Evolutionary conservation across 2,329 filamentous ascomycete genomes (phyloP), one percentile per base, ranked within the genome.

Genomic region (Pseudogymnoascus sp.): DNA sequence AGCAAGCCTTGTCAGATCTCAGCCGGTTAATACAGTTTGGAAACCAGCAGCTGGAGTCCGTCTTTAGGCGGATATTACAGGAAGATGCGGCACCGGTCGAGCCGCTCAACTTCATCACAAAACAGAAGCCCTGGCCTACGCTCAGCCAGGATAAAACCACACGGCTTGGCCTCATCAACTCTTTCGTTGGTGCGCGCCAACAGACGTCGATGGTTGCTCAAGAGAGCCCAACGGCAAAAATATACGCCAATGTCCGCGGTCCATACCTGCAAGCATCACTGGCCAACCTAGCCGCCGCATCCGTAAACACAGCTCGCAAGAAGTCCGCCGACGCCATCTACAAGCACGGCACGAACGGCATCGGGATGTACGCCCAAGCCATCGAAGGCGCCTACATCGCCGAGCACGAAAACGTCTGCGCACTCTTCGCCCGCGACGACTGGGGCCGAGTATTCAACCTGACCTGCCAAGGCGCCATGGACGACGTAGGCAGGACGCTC

Each of bases 51-150:
- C 80, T 99, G 33, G 92, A 97, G 74, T 86, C 86, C 62, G 83
- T 93, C 62, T 96, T 97, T 72, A 85, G 92, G 65, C 86, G 88
- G 64, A 81, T 92, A 61, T 78, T 99, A 49, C 84, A 82, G 65
- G 90, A 96, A 68, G 91, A 92, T 39, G 88, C 90, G 12, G 84
- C 84, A 60, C 84, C 89, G 2, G 83, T 97, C 59, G 94, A 99
- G 72, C 92, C 94, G 6, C 78, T 99, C 49, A 90, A 96, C 74
- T 97, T 88, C 72, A 88, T 97, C 69, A 97, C 92, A 16, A 97
- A 97, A 75, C 85, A 91, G 78, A 83, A 81, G 72, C 85, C 89
- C 0, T 99, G 97, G 69, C 94, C 94, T 7, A 80, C 87, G 8
- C 82, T 97, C 28, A 82, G 88, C 1, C 84, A 89, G 66, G 90